These are phyloP conservation scores for Xylariales sp. DNA, from an alignment of 2,329 filamentous ascomycete genomes.

Conservation along the genomic window DNA sequence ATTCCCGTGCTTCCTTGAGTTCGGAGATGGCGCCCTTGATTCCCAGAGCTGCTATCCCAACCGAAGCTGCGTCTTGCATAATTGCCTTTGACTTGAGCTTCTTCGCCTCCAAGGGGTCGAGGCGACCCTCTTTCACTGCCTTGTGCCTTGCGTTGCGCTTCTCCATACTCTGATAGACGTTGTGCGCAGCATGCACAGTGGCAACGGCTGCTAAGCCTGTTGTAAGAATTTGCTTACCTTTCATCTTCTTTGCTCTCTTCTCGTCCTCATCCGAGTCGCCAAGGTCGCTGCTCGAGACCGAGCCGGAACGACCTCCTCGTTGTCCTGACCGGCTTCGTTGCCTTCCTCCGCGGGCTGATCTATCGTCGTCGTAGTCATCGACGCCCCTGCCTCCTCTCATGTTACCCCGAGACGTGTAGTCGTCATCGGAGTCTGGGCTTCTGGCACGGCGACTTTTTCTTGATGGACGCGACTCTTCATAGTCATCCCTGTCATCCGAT, in stretches of 20 bases:
- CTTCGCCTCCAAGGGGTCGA: constrained; percentile 46
- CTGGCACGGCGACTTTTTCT: constrained; percentile 27
- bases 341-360: constrained; percentile 30
- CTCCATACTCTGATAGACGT: constrained; percentile 55
- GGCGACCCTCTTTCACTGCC: constrained; percentile 49
- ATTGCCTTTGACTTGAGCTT: constrained; percentile 54
- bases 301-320: constrained; percentile 38
- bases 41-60: constrained; percentile 53
- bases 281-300: constrained; percentile 49
- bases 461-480: constrained; percentile 33
- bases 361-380: constrained; percentile 45
- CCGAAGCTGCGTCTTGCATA: constrained; percentile 53
- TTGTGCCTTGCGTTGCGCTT: constrained; percentile 48
- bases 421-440: constrained; percentile 27
- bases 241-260: constrained; percentile 51
- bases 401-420: constrained; percentile 27
- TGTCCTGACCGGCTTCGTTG: constrained; percentile 35
- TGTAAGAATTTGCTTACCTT: constrained; percentile 57
- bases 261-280: constrained; percentile 55
- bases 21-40: constrained; percentile 53
- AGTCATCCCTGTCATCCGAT: constrained; percentile 39
- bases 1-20: constrained; percentile 50
- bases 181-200: constrained; percentile 56
- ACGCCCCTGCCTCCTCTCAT: constrained; percentile 30
- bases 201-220: constrained; percentile 53